Conservation (phyloP, 345 rosid genomes). For the Populus tremula region DNA sequence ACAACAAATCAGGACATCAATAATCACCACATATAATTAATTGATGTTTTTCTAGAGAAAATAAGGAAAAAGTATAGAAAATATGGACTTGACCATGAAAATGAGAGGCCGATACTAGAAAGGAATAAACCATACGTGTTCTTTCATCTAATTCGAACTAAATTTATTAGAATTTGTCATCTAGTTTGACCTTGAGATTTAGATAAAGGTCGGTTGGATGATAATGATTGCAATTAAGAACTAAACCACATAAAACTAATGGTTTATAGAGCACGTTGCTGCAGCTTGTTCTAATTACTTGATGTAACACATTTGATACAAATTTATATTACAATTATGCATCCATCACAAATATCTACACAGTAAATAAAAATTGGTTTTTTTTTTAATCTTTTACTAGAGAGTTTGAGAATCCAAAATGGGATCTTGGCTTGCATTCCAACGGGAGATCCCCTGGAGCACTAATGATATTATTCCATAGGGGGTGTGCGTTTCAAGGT, state of each 20-base stretch:
- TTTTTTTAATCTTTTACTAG: no score
- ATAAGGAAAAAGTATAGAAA: not conserved
- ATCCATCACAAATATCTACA: no score
- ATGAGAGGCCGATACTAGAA: not conserved
- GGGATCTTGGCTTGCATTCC: not conserved
- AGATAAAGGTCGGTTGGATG: not conserved
- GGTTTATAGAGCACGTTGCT: not conserved
- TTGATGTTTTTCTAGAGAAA: not conserved
- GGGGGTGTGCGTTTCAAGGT: no score
- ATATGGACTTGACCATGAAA: not conserved
- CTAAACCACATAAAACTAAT: not conserved
- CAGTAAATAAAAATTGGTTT: no score
- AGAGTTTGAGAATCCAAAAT: not conserved
- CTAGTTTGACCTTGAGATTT: not conserved
- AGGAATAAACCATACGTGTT: not conserved
- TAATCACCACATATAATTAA: conserved; percentile 1
- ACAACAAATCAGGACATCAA: not conserved
- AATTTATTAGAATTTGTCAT: not conserved
- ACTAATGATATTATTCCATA: no score
- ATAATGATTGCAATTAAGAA: not conserved
- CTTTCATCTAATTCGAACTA: not conserved
- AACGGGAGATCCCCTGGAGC: not conserved
- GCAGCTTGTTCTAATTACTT: not conserved
- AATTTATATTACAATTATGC: not conserved
- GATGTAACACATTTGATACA: not conserved